Base-by-base conservation (phyloP, 2,329 filamentous ascomycete species). In the Proliferodiscus dingleyae region DNA sequence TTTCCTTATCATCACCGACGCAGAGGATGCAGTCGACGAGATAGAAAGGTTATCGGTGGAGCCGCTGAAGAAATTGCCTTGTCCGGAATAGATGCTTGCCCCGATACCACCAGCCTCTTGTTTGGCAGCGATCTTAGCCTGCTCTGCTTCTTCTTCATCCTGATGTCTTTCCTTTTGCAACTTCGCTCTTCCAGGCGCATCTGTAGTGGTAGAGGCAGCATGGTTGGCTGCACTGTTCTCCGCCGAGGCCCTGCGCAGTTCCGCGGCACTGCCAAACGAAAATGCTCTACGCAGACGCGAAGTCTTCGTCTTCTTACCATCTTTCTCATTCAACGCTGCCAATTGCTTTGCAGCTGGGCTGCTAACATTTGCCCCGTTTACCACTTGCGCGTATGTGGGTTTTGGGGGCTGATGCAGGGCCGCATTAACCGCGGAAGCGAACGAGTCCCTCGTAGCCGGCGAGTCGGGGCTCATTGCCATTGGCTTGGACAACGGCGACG, bases 1-100 rank as follows among this genome's bases (percentile, higher is more conserved):
- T 72, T 98, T 98, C 43, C 93, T 83, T 55, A 98, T 86, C 88
- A 94, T 94, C 58, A 94, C 82, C 23, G 89, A 94, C 26, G 88
- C 88, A 16, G 88, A 94, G 5, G 89, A 94, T 16, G 88, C 88
- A 8, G 88, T 94, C 3, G 89, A 94, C 1, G 87, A 91, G 53
- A 94, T 89, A 11, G 89, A 94, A 36, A 98, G 69, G 57, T 97
- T 97, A 67, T 98, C 93, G 0, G 89, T 97, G 4, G 93, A 98
- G 11, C 89, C 86, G 13, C 83, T 80, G 63, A 97, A 96, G 53
- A 91, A 79, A 53, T 85, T 85, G 47, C 85, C 86, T 61, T 87
- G 81, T 11, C 89, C 87, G 19, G 86, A 87, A 64, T 98, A 98
- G 56, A 98, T 98, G 63, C 83, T 93, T 62, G 85, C 89, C 49